phyloP scores from a whole-genome alignment of 2,329 filamentous ascomycete species.

The Sphaceloma murrayae region DNA sequence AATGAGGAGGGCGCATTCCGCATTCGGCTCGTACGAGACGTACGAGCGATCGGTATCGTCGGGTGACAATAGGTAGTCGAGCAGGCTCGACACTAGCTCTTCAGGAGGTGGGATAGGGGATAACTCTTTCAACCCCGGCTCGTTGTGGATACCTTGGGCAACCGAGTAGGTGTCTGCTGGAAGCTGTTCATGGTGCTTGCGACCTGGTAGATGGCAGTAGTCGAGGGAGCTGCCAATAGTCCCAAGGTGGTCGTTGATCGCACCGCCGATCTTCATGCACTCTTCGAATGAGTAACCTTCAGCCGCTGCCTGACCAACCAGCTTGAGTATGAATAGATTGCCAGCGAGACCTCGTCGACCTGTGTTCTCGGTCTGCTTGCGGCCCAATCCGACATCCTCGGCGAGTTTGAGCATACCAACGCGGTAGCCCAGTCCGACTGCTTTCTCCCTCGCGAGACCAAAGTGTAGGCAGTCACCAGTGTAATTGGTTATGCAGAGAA shows the following conservation, averaged over 20 bases:
- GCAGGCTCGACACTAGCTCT: conserved; percentile 40
- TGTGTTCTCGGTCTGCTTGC: conserved; percentile 40
- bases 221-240: conserved; percentile 44
- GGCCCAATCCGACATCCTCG: conserved; percentile 40
- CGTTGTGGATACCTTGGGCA: conserved; percentile 44
- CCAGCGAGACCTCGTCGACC: conserved; percentile 43
- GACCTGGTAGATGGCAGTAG: conserved; percentile 45
- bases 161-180: conserved; percentile 31
- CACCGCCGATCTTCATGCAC: conserved; percentile 36
- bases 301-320: conserved; percentile 39
- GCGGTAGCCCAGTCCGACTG: conserved; percentile 36
- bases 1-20: conserved; percentile 39
- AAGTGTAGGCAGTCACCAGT: conserved; percentile 44
- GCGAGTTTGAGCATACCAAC: conserved; percentile 41
- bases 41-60: conserved; percentile 41
- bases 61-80: conserved; percentile 40
- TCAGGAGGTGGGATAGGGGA: conserved; percentile 41
- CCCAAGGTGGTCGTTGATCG: conserved; percentile 38
- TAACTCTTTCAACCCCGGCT: conserved; percentile 40
- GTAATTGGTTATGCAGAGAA: conserved; percentile 43
- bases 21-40: conserved; percentile 37
- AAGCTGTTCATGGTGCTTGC: conserved; percentile 40
- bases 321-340: conserved; percentile 42
- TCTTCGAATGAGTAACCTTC: conserved; percentile 37
- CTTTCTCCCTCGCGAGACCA: conserved; percentile 40